phyloP scores from a whole-genome alignment of 805 yeast species.

The Grigorovia transvaalensis region DNA sequence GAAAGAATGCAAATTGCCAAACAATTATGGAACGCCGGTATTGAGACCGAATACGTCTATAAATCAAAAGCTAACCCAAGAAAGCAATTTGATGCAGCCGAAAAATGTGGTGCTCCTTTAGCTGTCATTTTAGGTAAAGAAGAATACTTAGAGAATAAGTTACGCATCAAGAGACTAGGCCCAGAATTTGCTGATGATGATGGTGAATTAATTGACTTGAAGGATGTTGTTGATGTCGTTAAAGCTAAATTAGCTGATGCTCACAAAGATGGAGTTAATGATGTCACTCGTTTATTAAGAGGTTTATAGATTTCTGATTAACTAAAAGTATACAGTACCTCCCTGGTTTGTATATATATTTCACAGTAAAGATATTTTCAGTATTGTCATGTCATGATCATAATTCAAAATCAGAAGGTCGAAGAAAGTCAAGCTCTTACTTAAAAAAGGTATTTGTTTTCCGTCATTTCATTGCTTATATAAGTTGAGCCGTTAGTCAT shows the following conservation, averaged over 20 bases:
- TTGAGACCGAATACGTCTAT: conserved; percentile 84
- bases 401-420: too few relatives aligned
- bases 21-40: conserved; percentile 75
- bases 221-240: conserved; percentile 45
- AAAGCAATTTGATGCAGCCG: conserved; percentile 97
- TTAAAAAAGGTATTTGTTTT: too few relatives aligned
- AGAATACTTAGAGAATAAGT: conserved; percentile 65
- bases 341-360: background rate
- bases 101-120: conserved; percentile 78
- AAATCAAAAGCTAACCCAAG: conserved; percentile 90
- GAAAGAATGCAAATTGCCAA: conserved; percentile 88
- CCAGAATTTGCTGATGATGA: conserved; percentile 81
- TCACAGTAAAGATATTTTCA: background rate
- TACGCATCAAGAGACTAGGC: conserved; percentile 82
- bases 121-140: conserved; percentile 95
- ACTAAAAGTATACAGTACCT: background rate
- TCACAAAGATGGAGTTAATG: conserved; percentile 45
- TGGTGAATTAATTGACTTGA: conserved; percentile 66
- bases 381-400: too few relatives aligned
- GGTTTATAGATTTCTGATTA: conserved; percentile 31
- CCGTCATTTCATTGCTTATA: too few relatives aligned
- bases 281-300: conserved; percentile 51
- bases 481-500: background rate
- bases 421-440: too few relatives aligned
- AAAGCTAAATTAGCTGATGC: conserved; percentile 44